Evolutionary conservation across 441 rosid genomes (phyloP), one percentile per base, ranked within the genome.

Genomic region (Euphorbia celastroides): DNA sequence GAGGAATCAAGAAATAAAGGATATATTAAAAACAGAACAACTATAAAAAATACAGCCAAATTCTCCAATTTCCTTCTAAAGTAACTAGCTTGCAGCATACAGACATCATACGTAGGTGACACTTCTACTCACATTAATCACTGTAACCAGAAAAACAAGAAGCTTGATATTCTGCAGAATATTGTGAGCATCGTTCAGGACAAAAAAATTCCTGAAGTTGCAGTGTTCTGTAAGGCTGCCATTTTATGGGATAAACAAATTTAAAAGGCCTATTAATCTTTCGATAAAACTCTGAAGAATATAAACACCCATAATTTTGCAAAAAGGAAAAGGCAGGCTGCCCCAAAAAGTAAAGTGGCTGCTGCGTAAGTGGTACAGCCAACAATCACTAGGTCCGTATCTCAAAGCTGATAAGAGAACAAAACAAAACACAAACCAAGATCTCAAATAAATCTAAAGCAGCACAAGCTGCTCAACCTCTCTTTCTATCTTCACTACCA

Each of bases 41-140:
- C 7, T 2, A 42, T 61, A 30, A 28, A 14, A 28, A 30, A 14
- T n/a, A 16, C 8, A 13, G 31, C 12, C 23, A 64, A 52, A 48
- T 64, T 57, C 14, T 14, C 17, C 17, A 30, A 38, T 23, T 64
- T 12, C 58, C 58, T 51, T 78, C 67, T 41, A 72, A 60, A 26
- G 46, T 57, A 32, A 65, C 32, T 28, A 52, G 60, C 31, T 51
- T 32, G 46, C n/a, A 44, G 3, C 8, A 55, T 3, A 32, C 11
- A 52, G 64, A 22, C 9, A 30, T 31, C 12, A 46, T 7, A 34
- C 9, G 38, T 34, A 3, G 41, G 22, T n/a, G 30, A n/a, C 14
- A 10, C 32, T 32, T 20, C 44, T 11, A 17, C 32, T 23, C 34
- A 28, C 7, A 7, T 62, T 9, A 27, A 23, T 61, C 11, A 23